phyloP scores from a whole-genome alignment of 768 basidiomycete species.

The Postia placenta region DNA sequence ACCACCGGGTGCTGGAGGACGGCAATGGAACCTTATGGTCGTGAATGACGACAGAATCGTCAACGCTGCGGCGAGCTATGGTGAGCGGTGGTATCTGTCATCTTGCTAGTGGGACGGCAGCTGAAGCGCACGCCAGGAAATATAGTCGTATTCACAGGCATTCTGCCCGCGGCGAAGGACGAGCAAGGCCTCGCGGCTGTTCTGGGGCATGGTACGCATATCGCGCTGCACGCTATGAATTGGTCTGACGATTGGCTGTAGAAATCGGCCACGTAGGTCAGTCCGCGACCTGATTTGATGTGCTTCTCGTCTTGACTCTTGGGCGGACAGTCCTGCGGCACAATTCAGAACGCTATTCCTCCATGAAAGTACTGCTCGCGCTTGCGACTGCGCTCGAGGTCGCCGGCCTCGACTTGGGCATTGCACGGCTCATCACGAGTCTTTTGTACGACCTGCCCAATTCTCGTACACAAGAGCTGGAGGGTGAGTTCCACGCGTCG shows the following conservation, averaged over 20 bases:
- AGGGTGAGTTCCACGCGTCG: slow-evolving; percentile 44
- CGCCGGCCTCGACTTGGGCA: slow-evolving; percentile 50
- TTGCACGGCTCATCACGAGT: slow-evolving; percentile 42
- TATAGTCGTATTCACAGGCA: slow-evolving; percentile 86
- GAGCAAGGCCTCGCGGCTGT: slow-evolving; percentile 83
- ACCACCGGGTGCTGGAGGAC: slow-evolving; percentile 18
- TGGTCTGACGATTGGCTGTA: slow-evolving; percentile 19
- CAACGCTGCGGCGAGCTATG: slow-evolving; percentile 76
- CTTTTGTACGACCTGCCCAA: slow-evolving; percentile 72
- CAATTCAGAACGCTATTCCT: slow-evolving; percentile 43
- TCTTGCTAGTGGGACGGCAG: neutral
- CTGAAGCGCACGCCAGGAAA: slow-evolving; percentile 37
- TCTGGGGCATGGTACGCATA: slow-evolving; percentile 64
- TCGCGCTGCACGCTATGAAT: neutral
- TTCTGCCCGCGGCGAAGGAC: slow-evolving; percentile 69
- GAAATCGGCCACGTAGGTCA: slow-evolving; percentile 78
- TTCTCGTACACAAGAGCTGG: slow-evolving; percentile 73
- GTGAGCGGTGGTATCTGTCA: slow-evolving; percentile 27
- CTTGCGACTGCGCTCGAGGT: slow-evolving; percentile 37
- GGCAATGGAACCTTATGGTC: slow-evolving; percentile 69
- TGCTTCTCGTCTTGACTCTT: slow-evolving; percentile 20
- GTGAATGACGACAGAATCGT: slow-evolving; percentile 64
- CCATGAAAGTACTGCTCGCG: slow-evolving; percentile 33
- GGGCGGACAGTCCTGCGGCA: slow-evolving; percentile 58
- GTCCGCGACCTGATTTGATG: slow-evolving; percentile 8